A percentile compares a stretch with the other conserved stretches of the same genome.
Conservation (phyloP, 2,329 filamentous ascomycete genomes). For the Tolypocladium paradoxum region DNA sequence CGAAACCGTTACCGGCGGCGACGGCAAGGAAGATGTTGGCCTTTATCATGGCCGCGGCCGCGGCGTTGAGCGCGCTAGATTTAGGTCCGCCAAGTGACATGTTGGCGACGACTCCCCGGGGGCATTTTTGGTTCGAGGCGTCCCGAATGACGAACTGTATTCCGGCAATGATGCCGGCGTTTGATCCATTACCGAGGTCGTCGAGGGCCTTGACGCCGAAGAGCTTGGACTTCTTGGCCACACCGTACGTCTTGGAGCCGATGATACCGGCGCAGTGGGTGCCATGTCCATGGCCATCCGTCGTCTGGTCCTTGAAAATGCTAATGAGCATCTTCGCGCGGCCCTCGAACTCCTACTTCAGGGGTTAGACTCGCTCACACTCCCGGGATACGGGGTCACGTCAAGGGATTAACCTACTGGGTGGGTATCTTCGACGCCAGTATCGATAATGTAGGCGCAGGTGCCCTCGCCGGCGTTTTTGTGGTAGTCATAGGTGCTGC, state of each 20-base stretch:
- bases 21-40: constrained; percentile 27
- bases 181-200: background rate
- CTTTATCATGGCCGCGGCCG: constrained; percentile 23
- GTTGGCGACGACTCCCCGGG: constrained; percentile 26
- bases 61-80: constrained; percentile 22
- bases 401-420: constrained; percentile 23
- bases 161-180: background rate
- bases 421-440: constrained; percentile 10
- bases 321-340: constrained; percentile 12
- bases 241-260: constrained; percentile 11
- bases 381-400: no score
- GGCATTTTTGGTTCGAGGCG: constrained; percentile 7
- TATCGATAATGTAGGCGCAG: constrained; percentile 2
- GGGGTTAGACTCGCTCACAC: no score
- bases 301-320: constrained; percentile 1
- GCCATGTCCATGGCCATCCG: constrained; percentile 22
- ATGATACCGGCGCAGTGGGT: constrained; percentile 16
- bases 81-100: constrained; percentile 27
- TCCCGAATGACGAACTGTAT: constrained; percentile 9
- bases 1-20: constrained; percentile 29
- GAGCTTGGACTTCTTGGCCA: constrained; percentile 2
- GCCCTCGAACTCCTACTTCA: constrained; percentile 10
- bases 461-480: constrained; percentile 10
- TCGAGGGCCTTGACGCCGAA: constrained; percentile 1
- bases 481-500: constrained; percentile 21